phyloP scores from a whole-genome alignment of 2,329 filamentous ascomycete species.

The Albophoma yamanashiensis region DNA sequence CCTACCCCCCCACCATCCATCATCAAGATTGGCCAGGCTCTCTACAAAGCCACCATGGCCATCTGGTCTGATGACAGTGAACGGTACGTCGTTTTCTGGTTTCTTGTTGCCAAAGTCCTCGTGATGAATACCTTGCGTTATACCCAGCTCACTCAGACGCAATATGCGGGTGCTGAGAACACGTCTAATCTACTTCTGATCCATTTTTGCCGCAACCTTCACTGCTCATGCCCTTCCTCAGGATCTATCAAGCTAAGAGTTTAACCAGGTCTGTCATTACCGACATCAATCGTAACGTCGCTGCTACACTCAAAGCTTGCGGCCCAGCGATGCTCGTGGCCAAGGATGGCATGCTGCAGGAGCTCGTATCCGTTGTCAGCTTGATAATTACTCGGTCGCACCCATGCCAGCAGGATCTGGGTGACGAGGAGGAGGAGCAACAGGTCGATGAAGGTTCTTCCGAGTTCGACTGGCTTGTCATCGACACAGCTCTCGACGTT shows the following conservation, averaged over 20 bases:
- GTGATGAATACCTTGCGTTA: slow-evolving; percentile 91
- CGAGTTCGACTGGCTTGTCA: slow-evolving; percentile 94
- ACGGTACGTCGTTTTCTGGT: slow-evolving; percentile 56
- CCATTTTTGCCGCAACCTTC: slow-evolving; percentile 8
- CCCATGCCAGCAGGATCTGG: slow-evolving; percentile 84
- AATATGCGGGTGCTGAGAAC: slow-evolving; percentile 81
- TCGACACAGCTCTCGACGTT: slow-evolving; percentile 89
- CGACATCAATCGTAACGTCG: slow-evolving; percentile 89
- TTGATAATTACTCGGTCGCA: slow-evolving; percentile 83
- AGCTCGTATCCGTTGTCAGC: slow-evolving; percentile 64
- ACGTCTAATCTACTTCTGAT: slow-evolving; percentile 37
- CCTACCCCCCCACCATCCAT: slow-evolving; percentile 70
- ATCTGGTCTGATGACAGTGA: slow-evolving; percentile 88
- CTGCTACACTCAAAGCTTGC: slow-evolving; percentile 80
- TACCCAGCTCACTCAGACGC: slow-evolving; percentile 99
- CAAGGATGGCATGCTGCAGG: slow-evolving; percentile 56
- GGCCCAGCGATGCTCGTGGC: slow-evolving; percentile 76
- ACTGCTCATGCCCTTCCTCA: not conserved
- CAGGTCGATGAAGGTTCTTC: slow-evolving; percentile 69
- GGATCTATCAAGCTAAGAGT: not conserved
- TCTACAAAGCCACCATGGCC: slow-evolving; percentile 73
- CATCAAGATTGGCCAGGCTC: slow-evolving; percentile 73
- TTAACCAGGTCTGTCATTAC: slow-evolving; percentile 67
- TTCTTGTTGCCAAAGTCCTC: slow-evolving; percentile 6
- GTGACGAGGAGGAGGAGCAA: slow-evolving; percentile 66